Evolutionary conservation across 768 basidiomycete genomes (phyloP), one percentile per base, ranked within the genome.

Genomic region (Gautieria morchelliformis): DNA sequence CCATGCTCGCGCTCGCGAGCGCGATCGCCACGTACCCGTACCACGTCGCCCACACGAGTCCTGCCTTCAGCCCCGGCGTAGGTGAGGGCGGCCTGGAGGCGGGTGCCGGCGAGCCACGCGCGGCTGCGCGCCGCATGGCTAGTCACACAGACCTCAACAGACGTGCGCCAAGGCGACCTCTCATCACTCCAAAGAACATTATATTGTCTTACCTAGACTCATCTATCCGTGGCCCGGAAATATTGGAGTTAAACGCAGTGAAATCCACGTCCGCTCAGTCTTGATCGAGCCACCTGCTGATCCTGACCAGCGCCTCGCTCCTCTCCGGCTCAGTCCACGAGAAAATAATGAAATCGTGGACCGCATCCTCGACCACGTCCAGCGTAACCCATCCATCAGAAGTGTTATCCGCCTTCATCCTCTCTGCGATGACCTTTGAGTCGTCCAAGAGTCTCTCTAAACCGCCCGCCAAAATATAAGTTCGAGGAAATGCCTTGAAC

Each of bases 1-100:
- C 93, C 63, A 96, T 71, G 67, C 72, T 75, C 30, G 85, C 85
- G 61, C 89, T 91, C 69, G 92, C 83, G 67, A 90, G 89, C 0
- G 79, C 90, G 14, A 96, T 62, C 9, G 82, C 77, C 12, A 85
- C 83, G 64, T 85, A 90, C 1, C 86, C 80, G 30, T 81, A 63
- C 1, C 77, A 67, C 44, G 82, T 82, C 3, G 73, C 77, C 93
- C 92, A 94, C 0, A 83, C 77, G n/a, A n/a, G n/a, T n/a, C n/a
- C n/a, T n/a, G n/a, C n/a, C n/a, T n/a, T n/a, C n/a, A n/a, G n/a
- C n/a, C n/a, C n/a, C n/a, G n/a, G n/a, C n/a, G n/a, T n/a, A 85
- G 15, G 87, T 87, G 66, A 92, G 72, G 50, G 93, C 66, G 0
- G 84, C 79, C 69, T 93, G 89, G 56, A 90, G 65, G 63, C 89